These are phyloP conservation scores for Arthroderma uncinatum DNA, from an alignment of 2,329 filamentous ascomycete species.

Conservation along the genomic window DNA sequence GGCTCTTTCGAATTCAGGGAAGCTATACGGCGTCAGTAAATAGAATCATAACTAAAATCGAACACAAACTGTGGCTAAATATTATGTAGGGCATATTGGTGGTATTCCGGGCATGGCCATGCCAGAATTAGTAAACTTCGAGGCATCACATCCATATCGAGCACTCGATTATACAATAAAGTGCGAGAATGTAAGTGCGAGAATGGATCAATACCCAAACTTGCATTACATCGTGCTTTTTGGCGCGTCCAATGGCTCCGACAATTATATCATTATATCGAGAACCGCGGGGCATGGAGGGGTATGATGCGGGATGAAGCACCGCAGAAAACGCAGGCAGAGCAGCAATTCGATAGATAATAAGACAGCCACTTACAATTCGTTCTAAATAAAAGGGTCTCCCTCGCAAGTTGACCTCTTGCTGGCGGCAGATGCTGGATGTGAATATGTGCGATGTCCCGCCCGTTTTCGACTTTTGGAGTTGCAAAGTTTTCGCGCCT, in stretches of 20 bases:
- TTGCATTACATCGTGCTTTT: not conserved
- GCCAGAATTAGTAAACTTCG: not conserved
- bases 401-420: not conserved
- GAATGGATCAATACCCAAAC: not conserved
- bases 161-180: not conserved
- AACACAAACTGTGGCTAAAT: not conserved
- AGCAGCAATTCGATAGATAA: not conserved
- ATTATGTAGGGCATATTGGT: not conserved
- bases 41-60: not conserved
- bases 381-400: not conserved
- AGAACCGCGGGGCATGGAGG: conserved; percentile 1
- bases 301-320: not conserved
- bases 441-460: not conserved
- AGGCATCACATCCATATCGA: too few species aligned
- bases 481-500: not conserved
- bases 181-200: not conserved
- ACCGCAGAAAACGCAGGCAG: not conserved
- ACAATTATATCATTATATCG: not conserved
- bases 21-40: not conserved
- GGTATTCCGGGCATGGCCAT: not conserved
- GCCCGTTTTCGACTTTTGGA: not conserved
- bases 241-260: not conserved
- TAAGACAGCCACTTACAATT: not conserved
- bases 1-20: not conserved
- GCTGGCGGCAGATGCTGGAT: not conserved